These are phyloP conservation scores for Miamiensis avidus DNA, from an alignment of 169 alveolate genomes.

Conservation along the genomic window DNA sequence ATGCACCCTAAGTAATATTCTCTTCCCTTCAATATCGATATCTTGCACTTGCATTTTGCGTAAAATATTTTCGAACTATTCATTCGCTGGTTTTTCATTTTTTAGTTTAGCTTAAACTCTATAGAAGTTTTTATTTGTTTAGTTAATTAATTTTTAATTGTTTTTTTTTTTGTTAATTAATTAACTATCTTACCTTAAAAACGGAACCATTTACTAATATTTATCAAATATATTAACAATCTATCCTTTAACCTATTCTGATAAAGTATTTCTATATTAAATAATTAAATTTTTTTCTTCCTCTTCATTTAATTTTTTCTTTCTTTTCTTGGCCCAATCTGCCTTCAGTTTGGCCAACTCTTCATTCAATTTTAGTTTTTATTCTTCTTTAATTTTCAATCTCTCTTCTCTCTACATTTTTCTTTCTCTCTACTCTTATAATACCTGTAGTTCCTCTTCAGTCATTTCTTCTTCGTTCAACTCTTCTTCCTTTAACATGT, in stretches of 20 bases:
- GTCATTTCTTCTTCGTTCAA: slow-evolving; percentile 30
- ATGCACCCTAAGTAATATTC: slow-evolving; percentile 50
- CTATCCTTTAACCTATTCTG: slow-evolving; percentile 29
- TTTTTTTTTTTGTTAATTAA: too few species aligned
- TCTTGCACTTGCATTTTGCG: slow-evolving; percentile 53
- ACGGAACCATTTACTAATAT: slow-evolving; percentile 30
- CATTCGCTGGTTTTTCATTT: slow-evolving; percentile 31
- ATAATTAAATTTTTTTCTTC: slow-evolving; percentile 55
- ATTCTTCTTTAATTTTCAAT: slow-evolving; percentile 39
- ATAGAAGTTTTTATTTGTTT: slow-evolving; percentile 21
- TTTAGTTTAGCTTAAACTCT: slow-evolving; percentile 15
- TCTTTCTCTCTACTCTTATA: slow-evolving; percentile 51
- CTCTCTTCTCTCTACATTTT: slow-evolving; percentile 56
- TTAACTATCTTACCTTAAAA: slow-evolving; percentile 8
- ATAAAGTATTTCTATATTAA: slow-evolving; percentile 40
- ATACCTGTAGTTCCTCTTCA: slow-evolving; percentile 54
- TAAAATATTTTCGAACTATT: slow-evolving; percentile 47
- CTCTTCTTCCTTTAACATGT: slow-evolving; percentile 38
- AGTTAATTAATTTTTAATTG: too few species aligned
- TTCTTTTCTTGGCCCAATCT: slow-evolving; percentile 68
- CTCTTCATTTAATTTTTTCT: slow-evolving; percentile 72
- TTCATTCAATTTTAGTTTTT: slow-evolving; percentile 6
- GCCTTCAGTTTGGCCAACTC: slow-evolving; percentile 50
- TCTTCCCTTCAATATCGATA: slow-evolving; percentile 61
- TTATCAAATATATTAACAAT: slow-evolving; percentile 13